phyloP scores from a whole-genome alignment of 2,329 filamentous ascomycete genomes.

The Fusarium bulbicola region DNA sequence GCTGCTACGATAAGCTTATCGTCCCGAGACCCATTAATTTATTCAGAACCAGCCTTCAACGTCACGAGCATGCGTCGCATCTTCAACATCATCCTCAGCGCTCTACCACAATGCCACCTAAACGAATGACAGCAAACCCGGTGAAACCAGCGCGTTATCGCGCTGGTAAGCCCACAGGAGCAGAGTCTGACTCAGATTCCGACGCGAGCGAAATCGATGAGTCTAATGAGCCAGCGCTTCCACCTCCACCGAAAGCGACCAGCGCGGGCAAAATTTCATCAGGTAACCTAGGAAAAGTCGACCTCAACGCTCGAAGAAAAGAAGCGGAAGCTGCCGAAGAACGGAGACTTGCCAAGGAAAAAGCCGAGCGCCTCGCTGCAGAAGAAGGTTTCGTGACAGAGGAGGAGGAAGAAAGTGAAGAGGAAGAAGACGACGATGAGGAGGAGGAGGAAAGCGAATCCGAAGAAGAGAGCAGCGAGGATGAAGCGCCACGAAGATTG shows the following conservation, averaged over 20 bases:
- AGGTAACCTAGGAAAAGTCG: constrained; percentile 61
- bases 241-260: constrained; percentile 65
- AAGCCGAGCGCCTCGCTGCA: constrained; percentile 60
- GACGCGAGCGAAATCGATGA: constrained; percentile 58
- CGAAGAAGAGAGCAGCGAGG: constrained; percentile 62
- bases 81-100: neutral
- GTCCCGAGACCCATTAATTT: constrained; percentile 27
- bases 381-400: constrained; percentile 73
- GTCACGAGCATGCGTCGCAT: constrained; percentile 32
- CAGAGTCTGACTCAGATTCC: constrained; percentile 63
- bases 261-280: constrained; percentile 64
- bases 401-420: constrained; percentile 56
- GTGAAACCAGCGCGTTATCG: constrained; percentile 82
- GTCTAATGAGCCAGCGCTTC: constrained; percentile 48
- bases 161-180: constrained; percentile 78
- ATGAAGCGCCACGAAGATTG: constrained; percentile 64
- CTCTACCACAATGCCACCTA: constrained; percentile 66
- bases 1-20: constrained; percentile 29
- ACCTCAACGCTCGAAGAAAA: constrained; percentile 59
- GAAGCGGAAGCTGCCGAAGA: constrained; percentile 58
- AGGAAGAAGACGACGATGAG: constrained; percentile 46
- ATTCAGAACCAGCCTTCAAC: constrained; percentile 23
- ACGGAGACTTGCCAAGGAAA: constrained; percentile 57
- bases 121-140: constrained; percentile 94
- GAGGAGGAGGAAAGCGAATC: constrained; percentile 53